Evolutionary conservation across 148 eudicot species (phyloP).

Genomic region (Persicaria tinctoria): DNA sequence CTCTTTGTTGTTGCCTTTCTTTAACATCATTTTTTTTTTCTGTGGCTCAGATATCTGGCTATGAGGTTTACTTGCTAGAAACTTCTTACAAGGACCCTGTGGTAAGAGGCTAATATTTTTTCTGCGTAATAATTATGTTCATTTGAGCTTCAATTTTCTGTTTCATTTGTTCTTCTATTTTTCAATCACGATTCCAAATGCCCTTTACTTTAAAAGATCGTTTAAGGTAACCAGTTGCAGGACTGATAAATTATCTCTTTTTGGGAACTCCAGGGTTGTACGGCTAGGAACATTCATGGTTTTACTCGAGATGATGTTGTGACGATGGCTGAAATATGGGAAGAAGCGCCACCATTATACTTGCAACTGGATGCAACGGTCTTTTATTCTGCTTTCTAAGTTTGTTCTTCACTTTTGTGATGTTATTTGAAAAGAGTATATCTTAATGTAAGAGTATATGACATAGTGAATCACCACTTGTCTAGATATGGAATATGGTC

Average conservation of each 20-base stretch:
- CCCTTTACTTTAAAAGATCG: background rate
- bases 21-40: conserved; percentile 17
- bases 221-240: background rate
- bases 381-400: conserved; percentile 3
- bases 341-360: conserved; percentile 86
- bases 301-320: conserved; percentile 63
- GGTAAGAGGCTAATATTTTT: conserved; percentile 36
- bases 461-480: background rate
- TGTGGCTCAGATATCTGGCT: conserved; percentile 76
- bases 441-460: background rate
- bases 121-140: background rate
- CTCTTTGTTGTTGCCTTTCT: background rate
- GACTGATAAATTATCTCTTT: background rate
- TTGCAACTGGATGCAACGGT: conserved; percentile 81
- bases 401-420: background rate
- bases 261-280: conserved; percentile 59
- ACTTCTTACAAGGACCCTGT: conserved; percentile 92
- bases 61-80: conserved; percentile 86
- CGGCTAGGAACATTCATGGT: conserved; percentile 95
- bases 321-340: conserved; percentile 89
- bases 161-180: background rate
- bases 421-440: conserved; percentile 1
- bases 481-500: background rate
- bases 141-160: background rate
- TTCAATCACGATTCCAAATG: background rate